Percentiles rank a stretch among this genome's conserved stretches.
These are phyloP conservation scores for Zymoseptoria crescenta DNA, from an alignment of 2,329 filamentous ascomycete genomes.

Conservation along the genomic window DNA sequence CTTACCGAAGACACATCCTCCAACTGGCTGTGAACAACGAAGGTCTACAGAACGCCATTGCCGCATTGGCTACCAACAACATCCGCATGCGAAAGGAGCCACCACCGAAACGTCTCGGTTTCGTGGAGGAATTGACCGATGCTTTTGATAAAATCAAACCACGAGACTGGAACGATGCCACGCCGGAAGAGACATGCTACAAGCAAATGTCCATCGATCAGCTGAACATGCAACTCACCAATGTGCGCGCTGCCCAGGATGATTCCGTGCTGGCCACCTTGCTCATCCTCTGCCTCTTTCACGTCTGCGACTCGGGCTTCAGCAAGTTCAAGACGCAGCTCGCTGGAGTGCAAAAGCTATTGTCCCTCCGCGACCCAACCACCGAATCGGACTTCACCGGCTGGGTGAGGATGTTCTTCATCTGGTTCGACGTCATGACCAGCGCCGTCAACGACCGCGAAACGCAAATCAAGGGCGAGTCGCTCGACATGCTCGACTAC, in stretches of 20 bases:
- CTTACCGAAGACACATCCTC: conserved; percentile 76
- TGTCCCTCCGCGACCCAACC: conserved; percentile 63
- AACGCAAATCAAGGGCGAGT: conserved; percentile 61
- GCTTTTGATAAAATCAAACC: conserved; percentile 22
- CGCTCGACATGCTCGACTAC: conserved; percentile 56
- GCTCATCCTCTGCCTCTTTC: conserved; percentile 80
- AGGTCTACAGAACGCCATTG: conserved; percentile 86
- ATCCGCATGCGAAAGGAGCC: conserved; percentile 72
- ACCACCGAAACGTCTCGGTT: conserved; percentile 35
- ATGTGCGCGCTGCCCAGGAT: conserved; percentile 65
- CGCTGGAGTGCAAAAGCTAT: conserved; percentile 82
- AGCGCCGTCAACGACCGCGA: conserved; percentile 89
- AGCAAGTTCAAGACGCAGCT: conserved; percentile 92
- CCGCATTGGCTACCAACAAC: conserved; percentile 81
- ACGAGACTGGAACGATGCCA: conserved; percentile 47
- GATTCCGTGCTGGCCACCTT: conserved; percentile 85
- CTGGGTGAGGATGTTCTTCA: conserved; percentile 91
- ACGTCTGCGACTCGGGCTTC: conserved; percentile 87
- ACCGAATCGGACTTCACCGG: conserved; percentile 59
- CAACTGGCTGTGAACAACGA: conserved; percentile 68
- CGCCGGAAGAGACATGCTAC: conserved; percentile 71
- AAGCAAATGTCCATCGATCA: conserved; percentile 76
- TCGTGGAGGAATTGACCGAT: conserved; percentile 26
- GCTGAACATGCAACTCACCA: conserved; percentile 75
- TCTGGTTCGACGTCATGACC: conserved; percentile 89